Conservation (phyloP, 352 stramenopile genomes). For the Pythium diclinum region DNA sequence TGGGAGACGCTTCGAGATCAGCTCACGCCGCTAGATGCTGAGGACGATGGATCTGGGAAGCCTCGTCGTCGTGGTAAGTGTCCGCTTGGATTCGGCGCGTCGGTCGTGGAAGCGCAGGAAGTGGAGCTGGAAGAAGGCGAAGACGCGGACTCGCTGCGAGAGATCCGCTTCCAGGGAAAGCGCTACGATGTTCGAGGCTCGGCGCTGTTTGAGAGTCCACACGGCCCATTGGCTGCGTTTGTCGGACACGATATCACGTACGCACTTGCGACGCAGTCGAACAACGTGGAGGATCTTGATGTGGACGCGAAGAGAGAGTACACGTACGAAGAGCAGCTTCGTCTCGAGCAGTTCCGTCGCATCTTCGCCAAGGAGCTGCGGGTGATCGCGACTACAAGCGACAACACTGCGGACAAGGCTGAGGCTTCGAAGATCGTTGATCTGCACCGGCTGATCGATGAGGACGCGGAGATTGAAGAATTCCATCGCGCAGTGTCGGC, state of each 20-base stretch:
- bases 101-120: conserved; percentile 29
- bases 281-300: conserved; percentile 36
- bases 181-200: conserved; percentile 54
- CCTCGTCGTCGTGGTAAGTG: conserved; percentile 38
- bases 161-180: conserved; percentile 50
- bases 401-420: background rate
- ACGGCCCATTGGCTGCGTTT: conserved; percentile 45
- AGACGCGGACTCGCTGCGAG: background rate
- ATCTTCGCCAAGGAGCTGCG: conserved; percentile 41
- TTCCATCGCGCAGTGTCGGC: conserved; percentile 11
- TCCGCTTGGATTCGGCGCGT: conserved; percentile 54
- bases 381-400: conserved; percentile 27
- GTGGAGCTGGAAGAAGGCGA: conserved; percentile 14
- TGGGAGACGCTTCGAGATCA: conserved; percentile 45
- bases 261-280: conserved; percentile 47
- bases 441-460: conserved; percentile 44
- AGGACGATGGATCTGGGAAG: conserved; percentile 11
- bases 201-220: conserved; percentile 39
- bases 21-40: conserved; percentile 28
- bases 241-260: conserved; percentile 64
- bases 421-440: conserved; percentile 20
- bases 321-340: conserved; percentile 56
- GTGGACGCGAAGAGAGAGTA: conserved; percentile 33
- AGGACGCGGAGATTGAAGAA: conserved; percentile 25
- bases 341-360: conserved; percentile 50